Conservation (phyloP, 257 asterid species). For the Fraxinus excelsior region DNA sequence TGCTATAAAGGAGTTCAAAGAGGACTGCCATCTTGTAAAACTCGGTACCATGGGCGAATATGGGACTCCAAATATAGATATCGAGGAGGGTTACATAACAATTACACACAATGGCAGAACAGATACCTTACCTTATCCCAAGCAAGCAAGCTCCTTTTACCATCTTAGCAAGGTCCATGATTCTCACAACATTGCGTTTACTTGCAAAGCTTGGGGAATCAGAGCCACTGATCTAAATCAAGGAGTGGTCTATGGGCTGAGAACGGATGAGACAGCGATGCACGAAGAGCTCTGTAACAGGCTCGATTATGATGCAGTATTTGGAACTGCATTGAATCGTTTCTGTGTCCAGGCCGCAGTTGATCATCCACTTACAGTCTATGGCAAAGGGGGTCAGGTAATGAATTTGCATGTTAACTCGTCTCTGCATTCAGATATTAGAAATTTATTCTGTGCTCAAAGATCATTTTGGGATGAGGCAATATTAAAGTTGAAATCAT, state of each 20-base stretch:
- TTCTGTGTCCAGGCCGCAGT: slow-evolving; percentile 97
- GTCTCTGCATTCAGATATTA: not conserved
- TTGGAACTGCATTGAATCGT: slow-evolving; percentile 93
- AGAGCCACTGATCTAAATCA: slow-evolving; percentile 92
- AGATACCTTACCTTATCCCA: slow-evolving; percentile 91
- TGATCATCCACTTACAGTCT: slow-evolving; percentile 91
- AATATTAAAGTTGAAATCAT: not conserved
- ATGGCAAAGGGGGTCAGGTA: slow-evolving; percentile 99
- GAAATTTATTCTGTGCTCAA: not conserved
- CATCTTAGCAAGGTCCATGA: slow-evolving; percentile 97
- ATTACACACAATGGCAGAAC: slow-evolving; percentile 89
- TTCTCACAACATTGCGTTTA: slow-evolving; percentile 86
- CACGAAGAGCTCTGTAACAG: slow-evolving; percentile 85
- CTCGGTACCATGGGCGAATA: slow-evolving; percentile 99
- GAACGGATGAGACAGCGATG: slow-evolving; percentile 84
- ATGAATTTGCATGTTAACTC: not conserved
- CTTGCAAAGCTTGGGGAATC: slow-evolving; percentile 96
- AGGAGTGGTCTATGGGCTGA: slow-evolving; percentile 91
- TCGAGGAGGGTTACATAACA: slow-evolving; percentile 88
- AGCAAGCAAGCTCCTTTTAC: slow-evolving; percentile 91
- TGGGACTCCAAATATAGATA: slow-evolving; percentile 94
- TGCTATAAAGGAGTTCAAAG: slow-evolving; percentile 86
- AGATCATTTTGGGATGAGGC: not conserved
- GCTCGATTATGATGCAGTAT: slow-evolving; percentile 83
- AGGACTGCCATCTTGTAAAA: slow-evolving; percentile 93